Evolutionary conservation across 805 yeast genomes (phyloP).

Genomic region (Starmerella scarabaei): DNA sequence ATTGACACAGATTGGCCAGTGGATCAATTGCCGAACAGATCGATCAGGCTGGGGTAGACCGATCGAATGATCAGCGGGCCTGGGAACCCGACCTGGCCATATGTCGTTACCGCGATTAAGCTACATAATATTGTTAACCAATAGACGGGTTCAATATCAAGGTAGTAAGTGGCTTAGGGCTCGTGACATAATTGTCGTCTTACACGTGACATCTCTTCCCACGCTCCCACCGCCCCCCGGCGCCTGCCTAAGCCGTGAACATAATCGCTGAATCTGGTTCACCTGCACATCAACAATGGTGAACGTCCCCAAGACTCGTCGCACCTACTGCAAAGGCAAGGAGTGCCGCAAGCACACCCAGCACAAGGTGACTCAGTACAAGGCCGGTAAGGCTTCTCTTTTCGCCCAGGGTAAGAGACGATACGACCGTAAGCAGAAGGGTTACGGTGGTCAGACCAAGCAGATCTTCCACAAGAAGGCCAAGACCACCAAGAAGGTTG

Average conservation of each 20-base stretch:
- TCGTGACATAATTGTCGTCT: no score
- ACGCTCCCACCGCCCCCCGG: conserved; percentile 1
- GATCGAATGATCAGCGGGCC: no score
- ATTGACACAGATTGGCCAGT: conserved; percentile 33
- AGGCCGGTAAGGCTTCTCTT: conserved; percentile 99
- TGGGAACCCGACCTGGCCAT: no score
- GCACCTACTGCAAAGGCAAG: conserved; percentile 99
- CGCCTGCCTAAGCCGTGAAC: not conserved
- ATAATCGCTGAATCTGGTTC: not conserved
- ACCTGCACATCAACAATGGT: conserved; percentile 37
- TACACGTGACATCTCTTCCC: conserved; percentile 11
- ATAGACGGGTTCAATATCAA: no score
- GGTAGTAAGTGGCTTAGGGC: no score
- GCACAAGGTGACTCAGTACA: conserved; percentile 99
- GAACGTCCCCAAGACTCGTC: conserved; percentile 99
- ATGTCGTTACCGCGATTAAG: no score
- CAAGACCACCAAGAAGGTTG: conserved; percentile 99
- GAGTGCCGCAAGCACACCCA: conserved; percentile 98
- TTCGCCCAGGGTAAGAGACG: conserved; percentile 99
- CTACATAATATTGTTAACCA: no score
- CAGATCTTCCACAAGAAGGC: conserved; percentile 99
- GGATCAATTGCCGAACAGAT: no score
- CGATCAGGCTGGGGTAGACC: no score
- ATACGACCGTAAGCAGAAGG: conserved; percentile 99
- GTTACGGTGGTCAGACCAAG: conserved; percentile 99